Evolutionary conservation across 306 rosid species (phyloP).

Genomic region (Glycine soja): DNA sequence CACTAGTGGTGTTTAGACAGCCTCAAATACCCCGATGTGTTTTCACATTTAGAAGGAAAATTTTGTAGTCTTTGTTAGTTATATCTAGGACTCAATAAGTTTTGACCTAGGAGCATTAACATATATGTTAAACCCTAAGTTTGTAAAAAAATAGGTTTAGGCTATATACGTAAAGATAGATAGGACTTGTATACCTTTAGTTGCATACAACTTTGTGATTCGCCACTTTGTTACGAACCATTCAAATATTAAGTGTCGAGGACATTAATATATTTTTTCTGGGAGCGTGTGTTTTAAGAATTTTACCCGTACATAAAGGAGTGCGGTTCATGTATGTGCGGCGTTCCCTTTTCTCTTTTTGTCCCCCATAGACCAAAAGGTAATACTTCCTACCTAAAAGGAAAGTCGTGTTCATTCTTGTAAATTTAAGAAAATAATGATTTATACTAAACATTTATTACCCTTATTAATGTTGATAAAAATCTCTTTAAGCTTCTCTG

Average conservation of each 20-base stretch:
- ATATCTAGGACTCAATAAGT: constrained; percentile 26
- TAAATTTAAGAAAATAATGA: neutral
- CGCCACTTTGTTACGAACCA: constrained; percentile 19
- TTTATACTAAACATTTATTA: neutral
- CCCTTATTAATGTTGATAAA: neutral
- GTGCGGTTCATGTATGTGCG: neutral
- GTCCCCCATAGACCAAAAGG: neutral
- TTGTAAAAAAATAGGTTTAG: constrained; percentile 42
- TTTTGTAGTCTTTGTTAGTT: constrained; percentile 44
- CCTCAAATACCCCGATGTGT: neutral
- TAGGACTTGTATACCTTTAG: constrained; percentile 24
- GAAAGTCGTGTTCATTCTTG: neutral
- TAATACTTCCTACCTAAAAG: neutral
- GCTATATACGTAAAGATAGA: constrained; percentile 17
- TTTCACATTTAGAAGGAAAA: constrained; percentile 51
- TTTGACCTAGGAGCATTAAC: constrained; percentile 35
- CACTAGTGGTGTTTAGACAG: neutral
- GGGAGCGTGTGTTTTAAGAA: neutral
- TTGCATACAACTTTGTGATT: constrained; percentile 35
- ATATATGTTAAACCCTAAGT: constrained; percentile 22
- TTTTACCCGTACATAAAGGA: neutral
- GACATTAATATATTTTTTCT: neutral
- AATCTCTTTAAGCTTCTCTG: constrained; percentile 5
- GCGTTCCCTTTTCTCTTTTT: neutral
- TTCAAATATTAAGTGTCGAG: constrained; percentile 23